phyloP scores from a whole-genome alignment of 257 asterid species.

The Cruciata laevipes region DNA sequence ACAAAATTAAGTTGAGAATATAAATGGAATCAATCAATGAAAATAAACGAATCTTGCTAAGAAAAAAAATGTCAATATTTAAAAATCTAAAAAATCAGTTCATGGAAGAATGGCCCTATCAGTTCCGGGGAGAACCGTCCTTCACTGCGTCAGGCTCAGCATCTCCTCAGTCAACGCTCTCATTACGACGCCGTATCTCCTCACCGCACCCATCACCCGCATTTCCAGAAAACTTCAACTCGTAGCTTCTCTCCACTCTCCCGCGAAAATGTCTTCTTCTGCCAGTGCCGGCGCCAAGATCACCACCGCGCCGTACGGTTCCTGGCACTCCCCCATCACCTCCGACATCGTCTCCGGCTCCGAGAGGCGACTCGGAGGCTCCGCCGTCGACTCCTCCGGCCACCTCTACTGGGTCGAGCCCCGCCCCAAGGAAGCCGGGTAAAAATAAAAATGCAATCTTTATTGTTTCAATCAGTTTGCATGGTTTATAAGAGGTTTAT shows the following conservation, averaged over 20 bases:
- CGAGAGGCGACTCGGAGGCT: conserved; percentile 66
- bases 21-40: too few relatives aligned
- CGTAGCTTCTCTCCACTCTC: neutral
- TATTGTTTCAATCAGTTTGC: neutral
- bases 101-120: conserved; percentile 8
- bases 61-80: too few relatives aligned
- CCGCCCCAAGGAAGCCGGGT: conserved; percentile 88
- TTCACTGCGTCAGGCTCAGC: neutral
- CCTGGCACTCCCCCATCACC: conserved; percentile 94
- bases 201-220: neutral
- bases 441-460: neutral
- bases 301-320: conserved; percentile 70
- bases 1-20: too few relatives aligned
- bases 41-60: too few relatives aligned
- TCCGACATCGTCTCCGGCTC: conserved; percentile 89
- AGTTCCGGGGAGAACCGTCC: neutral
- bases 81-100: too few relatives aligned
- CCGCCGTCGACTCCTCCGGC: conserved; percentile 48
- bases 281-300: conserved; percentile 2
- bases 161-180: neutral
- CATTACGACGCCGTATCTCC: neutral
- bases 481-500: neutral
- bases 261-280: conserved; percentile 1
- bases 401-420: conserved; percentile 79
- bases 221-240: neutral